Conservation (phyloP, 805 yeast species). For the Cyberlindnera maritima region DNA sequence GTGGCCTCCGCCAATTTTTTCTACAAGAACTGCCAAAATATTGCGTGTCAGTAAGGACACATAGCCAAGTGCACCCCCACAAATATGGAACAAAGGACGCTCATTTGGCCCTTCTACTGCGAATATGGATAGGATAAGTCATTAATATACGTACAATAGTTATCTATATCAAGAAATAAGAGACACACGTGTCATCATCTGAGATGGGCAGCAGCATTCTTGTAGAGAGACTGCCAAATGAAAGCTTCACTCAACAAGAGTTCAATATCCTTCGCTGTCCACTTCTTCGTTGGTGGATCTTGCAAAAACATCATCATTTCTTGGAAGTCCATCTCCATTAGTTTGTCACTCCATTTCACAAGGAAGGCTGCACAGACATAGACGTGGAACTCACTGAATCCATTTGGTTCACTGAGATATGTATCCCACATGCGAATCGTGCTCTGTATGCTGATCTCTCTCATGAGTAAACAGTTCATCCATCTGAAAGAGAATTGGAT, state of each 20-base stretch:
- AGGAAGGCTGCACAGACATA: conserved; percentile 97
- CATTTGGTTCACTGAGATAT: conserved; percentile 70
- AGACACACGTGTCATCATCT: conserved; percentile 28
- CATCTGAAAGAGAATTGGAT: conserved; percentile 95
- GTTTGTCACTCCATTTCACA: conserved; percentile 77
- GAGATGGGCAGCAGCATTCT: conserved; percentile 86
- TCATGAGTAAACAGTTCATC: conserved; percentile 98
- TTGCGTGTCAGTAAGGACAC: background rate
- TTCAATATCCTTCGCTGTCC: conserved; percentile 91
- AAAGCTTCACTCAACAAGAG: conserved; percentile 91
- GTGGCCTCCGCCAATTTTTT: background rate
- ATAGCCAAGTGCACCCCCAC: no score
- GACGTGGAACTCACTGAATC: conserved; percentile 89
- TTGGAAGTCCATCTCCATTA: conserved; percentile 88
- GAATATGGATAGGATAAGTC: no score
- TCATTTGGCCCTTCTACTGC: no score
- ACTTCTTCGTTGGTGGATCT: conserved; percentile 78
- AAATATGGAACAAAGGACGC: no score
- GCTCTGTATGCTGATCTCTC: conserved; percentile 76
- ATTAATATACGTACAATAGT: background rate
- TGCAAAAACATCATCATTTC: conserved; percentile 90
- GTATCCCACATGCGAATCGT: conserved; percentile 98
- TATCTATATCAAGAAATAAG: no score
- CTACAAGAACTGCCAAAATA: background rate
- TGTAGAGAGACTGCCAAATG: conserved; percentile 92